A percentile compares a stretch with the other conserved stretches of the same genome.
phyloP scores from a whole-genome alignment of 2,329 filamentous ascomycete species.

The Fusarium scirpi region DNA sequence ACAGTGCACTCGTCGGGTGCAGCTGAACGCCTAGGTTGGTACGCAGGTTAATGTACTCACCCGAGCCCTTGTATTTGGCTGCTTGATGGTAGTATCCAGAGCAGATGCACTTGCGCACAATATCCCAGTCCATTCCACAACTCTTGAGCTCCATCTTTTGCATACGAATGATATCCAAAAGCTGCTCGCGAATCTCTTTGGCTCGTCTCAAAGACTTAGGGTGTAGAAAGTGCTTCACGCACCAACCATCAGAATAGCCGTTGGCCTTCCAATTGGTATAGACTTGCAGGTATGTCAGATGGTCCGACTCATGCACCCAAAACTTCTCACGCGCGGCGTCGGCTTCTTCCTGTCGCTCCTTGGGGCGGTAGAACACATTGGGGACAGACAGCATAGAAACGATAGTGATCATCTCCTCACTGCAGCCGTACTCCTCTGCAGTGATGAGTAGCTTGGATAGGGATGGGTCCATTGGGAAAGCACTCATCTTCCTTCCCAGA shows the following conservation, averaged over 20 bases:
- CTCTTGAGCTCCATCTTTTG: conserved; percentile 89
- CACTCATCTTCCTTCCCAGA: conserved; percentile 92
- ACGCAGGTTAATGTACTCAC: conserved; percentile 96
- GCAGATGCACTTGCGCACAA: conserved; percentile 96
- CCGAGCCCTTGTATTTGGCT: conserved; percentile 93
- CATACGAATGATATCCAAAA: conserved; percentile 92
- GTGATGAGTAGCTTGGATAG: conserved; percentile 95
- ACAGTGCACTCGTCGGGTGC: conserved; percentile 92
- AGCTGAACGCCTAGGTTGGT: conserved; percentile 95
- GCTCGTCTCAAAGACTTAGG: conserved; percentile 92
- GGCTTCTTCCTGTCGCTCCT: conserved; percentile 95
- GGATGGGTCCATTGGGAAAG: conserved; percentile 97
- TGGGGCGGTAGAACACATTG: conserved; percentile 95
- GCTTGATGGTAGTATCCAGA: conserved; percentile 98
- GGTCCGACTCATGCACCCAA: conserved; percentile 97
- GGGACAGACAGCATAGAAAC: conserved; percentile 98
- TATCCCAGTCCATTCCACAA: conserved; percentile 97
- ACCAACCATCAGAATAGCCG: conserved; percentile 91
- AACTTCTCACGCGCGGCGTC: conserved; percentile 97
- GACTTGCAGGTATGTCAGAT: conserved; percentile 94
- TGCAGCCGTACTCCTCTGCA: conserved; percentile 88
- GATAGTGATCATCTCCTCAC: conserved; percentile 97
- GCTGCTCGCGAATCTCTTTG: conserved; percentile 93
- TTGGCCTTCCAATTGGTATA: conserved; percentile 96
- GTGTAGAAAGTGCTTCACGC: conserved; percentile 91